Evolutionary conservation across 768 basidiomycete genomes (phyloP).

Genomic region (Lactifluus rugatus): DNA sequence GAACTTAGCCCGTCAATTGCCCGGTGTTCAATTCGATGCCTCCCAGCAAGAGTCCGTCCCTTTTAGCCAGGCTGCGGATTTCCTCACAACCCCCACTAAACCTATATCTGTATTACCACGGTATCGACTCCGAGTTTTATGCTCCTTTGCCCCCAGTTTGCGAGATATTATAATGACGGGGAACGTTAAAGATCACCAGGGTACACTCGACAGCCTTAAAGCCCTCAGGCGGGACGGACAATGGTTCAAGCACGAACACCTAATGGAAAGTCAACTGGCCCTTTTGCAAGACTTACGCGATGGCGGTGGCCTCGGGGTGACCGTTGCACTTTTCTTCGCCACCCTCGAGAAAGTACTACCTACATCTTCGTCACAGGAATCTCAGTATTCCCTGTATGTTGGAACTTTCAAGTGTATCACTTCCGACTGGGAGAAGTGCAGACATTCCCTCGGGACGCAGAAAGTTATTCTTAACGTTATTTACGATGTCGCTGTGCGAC

Average conservation of each 20-base stretch:
- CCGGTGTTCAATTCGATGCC: neutral
- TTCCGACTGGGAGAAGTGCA: slow-evolving; percentile 2
- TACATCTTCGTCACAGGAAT: neutral
- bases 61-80: neutral
- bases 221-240: too few species aligned
- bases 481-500: slow-evolving; percentile 22
- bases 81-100: neutral
- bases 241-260: neutral
- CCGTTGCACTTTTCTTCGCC: slow-evolving; percentile 4
- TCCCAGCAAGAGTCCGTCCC: accelerated
- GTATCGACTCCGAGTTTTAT: neutral
- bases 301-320: slow-evolving; percentile 1
- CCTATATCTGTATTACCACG: neutral
- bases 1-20: neutral
- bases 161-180: neutral
- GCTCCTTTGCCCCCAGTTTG: neutral
- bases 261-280: neutral
- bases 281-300: neutral
- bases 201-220: neutral
- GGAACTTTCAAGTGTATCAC: neutral
- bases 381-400: neutral
- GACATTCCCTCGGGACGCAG: slow-evolving; percentile 4
- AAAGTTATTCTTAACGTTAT: slow-evolving; percentile 22
- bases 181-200: neutral
- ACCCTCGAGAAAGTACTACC: neutral